These are phyloP conservation scores for Tricholomella constricta DNA, from an alignment of 768 basidiomycete species.

Conservation along the genomic window DNA sequence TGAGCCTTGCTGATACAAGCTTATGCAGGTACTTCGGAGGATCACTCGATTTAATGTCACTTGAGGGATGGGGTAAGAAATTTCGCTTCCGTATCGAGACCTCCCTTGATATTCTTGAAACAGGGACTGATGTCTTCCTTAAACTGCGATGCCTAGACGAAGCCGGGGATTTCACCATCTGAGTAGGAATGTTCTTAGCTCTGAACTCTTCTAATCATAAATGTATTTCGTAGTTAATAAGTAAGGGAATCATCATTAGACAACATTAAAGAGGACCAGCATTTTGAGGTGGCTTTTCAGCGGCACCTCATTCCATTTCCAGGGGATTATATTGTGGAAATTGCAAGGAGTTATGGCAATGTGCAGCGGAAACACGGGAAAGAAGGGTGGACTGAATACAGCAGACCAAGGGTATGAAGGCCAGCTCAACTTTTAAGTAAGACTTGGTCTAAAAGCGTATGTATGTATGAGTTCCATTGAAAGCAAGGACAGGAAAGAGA, in stretches of 20 bases:
- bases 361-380: conserved; percentile 25
- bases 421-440: conserved; percentile 34
- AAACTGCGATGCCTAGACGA: conserved; percentile 53
- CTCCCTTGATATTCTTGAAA: conserved; percentile 9
- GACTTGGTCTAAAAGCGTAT: conserved; percentile 21
- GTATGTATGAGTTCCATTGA: conserved; percentile 22
- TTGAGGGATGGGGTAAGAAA: conserved; percentile 80
- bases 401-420: conserved; percentile 43
- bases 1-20: not conserved
- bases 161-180: conserved; percentile 47
- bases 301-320: conserved; percentile 7
- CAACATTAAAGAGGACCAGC: conserved; percentile 10
- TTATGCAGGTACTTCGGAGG: conserved; percentile 80
- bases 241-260: conserved; percentile 8
- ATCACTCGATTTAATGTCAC: conserved; percentile 74
- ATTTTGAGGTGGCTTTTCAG: conserved; percentile 2
- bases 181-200: not conserved
- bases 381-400: conserved; percentile 36
- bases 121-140: conserved; percentile 53
- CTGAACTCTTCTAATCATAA: conserved; percentile 1
- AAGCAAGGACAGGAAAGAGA: conserved; percentile 20
- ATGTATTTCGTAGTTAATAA: conserved; percentile 8
- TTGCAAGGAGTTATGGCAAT: conserved; percentile 31
- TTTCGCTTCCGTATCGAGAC: not conserved
- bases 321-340: conserved; percentile 33